A percentile compares a stretch with the other conserved stretches of the same genome.
These are phyloP conservation scores for Neolentinus lepideus DNA, from an alignment of 1,284 basidiomycete genomes.

Conservation along the genomic window DNA sequence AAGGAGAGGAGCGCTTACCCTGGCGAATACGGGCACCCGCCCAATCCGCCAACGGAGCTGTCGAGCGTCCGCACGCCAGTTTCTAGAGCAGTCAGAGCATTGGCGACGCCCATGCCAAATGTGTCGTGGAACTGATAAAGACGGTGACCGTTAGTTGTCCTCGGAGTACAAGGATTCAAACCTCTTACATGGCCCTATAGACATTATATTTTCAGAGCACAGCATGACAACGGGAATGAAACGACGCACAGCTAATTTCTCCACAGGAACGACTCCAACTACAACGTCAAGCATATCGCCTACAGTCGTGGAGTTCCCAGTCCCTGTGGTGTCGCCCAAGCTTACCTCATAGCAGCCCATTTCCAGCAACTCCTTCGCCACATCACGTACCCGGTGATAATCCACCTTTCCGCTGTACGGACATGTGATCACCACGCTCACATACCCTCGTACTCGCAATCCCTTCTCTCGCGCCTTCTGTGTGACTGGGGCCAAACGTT, in stretches of 20 bases:
- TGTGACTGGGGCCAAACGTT: conserved; percentile 58
- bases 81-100: conserved; percentile 59
- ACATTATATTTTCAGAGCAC: conserved; percentile 6
- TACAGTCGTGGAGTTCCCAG: conserved; percentile 71
- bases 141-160: not conserved
- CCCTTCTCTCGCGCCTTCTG: conserved; percentile 52
- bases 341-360: conserved; percentile 96
- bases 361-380: conserved; percentile 66
- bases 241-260: conserved; percentile 61
- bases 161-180: not conserved
- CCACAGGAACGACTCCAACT: conserved; percentile 51
- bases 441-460: conserved; percentile 81
- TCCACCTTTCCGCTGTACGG: conserved; percentile 83
- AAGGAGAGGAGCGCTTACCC: conserved; percentile 29
- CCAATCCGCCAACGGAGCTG: conserved; percentile 79
- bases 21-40: conserved; percentile 93
- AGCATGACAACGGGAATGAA: conserved; percentile 2
- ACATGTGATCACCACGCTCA: conserved; percentile 80
- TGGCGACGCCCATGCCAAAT: conserved; percentile 76
- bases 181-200: conserved; percentile 52
- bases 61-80: conserved; percentile 66
- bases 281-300: conserved; percentile 66
- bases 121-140: conserved; percentile 68
- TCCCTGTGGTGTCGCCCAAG: conserved; percentile 89
- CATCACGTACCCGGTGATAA: conserved; percentile 57